Base-by-base conservation (phyloP, 805 yeast species). In the Wickerhamiella brachini region DNA sequence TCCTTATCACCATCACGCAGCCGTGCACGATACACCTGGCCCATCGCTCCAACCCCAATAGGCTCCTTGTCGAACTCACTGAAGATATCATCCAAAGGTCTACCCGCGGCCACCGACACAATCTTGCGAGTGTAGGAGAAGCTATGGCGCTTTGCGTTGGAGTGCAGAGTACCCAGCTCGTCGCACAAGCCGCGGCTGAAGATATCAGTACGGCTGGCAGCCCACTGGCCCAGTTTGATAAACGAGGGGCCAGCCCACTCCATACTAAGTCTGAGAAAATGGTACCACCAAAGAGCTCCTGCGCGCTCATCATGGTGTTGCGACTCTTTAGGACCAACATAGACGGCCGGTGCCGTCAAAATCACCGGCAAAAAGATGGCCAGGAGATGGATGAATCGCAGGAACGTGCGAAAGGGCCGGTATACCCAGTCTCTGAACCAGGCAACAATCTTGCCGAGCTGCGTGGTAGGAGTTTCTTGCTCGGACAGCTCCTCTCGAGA, bases 1-100 rank as follows among this genome's bases (percentile, higher is more conserved):
- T 76, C 72, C 7, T 57, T 48, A 51, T 34, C 46, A 48, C 49
- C 51, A 51, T 45, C 51, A 50, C 49, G 51, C 15, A 86, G 66
- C 56, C 78, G 80, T 1, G 85, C 97, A 39, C 77, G 66, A 66
- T 90, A 85, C 2, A 93, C 98, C 66, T 93, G 98, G 1, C 96
- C 98, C 69, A 93, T 93, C 1, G 98, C 96, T 13, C 98, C 98
- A n/a, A 90, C 90, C 1, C 98, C 98, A 6, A 89, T 68, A 0
- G 97, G 97, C 39, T 64, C 71, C 26, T 77, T 80, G 34, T 77
- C 68, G 59, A 93, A 85, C 56, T 82, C 86, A 29, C 81, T 88
- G 65, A 90, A 93, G 5, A 88, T 77, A 37, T 85, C 86, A 15
- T 83, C 85, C 55, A 88, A 76, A 8, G 71, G 67, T 59, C 71